These are phyloP conservation scores for Penicillium lividum DNA, from an alignment of 495 filamentous ascomycete genomes.

Conservation along the genomic window DNA sequence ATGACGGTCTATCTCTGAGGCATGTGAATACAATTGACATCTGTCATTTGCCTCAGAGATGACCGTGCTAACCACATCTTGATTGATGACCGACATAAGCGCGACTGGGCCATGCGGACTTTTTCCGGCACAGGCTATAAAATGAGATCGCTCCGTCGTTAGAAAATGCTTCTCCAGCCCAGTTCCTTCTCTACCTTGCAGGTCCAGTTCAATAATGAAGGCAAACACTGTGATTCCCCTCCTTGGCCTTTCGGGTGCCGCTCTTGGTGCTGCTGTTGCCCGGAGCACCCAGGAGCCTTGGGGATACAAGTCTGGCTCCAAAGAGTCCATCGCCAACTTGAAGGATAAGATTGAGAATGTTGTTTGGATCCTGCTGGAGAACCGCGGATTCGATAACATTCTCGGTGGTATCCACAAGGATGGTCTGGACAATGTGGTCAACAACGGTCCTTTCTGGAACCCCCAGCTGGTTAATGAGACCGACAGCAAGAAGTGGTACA, in stretches of 20 bases:
- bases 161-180: slow-evolving; percentile 18
- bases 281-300: slow-evolving; percentile 16
- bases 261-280: slow-evolving; percentile 22
- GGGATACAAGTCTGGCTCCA: slow-evolving; percentile 31
- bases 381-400: slow-evolving; percentile 50
- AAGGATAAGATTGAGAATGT: slow-evolving; percentile 52
- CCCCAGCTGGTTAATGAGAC: slow-evolving; percentile 39
- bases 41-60: slow-evolving; percentile 10
- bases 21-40: slow-evolving; percentile 9
- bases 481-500: slow-evolving; percentile 37
- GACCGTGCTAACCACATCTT: background rate
- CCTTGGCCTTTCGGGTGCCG: slow-evolving; percentile 26
- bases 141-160: background rate
- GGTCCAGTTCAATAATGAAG: slow-evolving; percentile 21
- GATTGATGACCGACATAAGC: background rate
- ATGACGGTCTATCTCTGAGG: slow-evolving; percentile 2
- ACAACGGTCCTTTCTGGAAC: slow-evolving; percentile 48
- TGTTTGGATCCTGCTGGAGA: slow-evolving; percentile 47
- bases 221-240: slow-evolving; percentile 25
- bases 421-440: slow-evolving; percentile 44
- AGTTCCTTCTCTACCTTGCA: slow-evolving; percentile 2
- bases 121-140: slow-evolving; percentile 7
- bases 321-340: slow-evolving; percentile 38
- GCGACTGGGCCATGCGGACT: slow-evolving; percentile 1
- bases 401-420: slow-evolving; percentile 41